These are phyloP conservation scores for Panus rudis DNA, from an alignment of 768 basidiomycete genomes.

Conservation along the genomic window DNA sequence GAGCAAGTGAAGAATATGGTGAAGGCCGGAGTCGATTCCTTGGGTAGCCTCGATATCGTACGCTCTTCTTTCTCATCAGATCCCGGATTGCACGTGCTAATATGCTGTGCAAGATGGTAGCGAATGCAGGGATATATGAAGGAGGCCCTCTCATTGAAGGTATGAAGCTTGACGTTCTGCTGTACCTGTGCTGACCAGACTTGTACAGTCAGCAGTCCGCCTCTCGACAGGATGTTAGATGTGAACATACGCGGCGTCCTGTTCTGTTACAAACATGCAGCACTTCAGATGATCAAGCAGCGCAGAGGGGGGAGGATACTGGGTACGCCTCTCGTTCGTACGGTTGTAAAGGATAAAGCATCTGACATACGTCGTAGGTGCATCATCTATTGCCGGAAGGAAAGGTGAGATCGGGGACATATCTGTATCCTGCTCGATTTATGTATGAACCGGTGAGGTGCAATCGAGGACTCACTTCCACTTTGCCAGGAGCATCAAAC, in stretches of 20 bases:
- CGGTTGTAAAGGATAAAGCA: not conserved
- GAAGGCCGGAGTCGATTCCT: constrained; percentile 15
- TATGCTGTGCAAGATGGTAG: constrained; percentile 16
- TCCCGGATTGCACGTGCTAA: not conserved
- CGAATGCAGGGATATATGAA: constrained; percentile 18
- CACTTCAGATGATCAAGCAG: constrained; percentile 33
- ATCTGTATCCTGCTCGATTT: not conserved
- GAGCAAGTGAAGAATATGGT: constrained; percentile 36
- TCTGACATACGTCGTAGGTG: constrained; percentile 8
- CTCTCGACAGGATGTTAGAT: constrained; percentile 19
- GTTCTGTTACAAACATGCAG: constrained; percentile 35
- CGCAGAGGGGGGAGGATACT: constrained; percentile 33
- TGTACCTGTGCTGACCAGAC: not conserved
- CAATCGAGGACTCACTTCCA: not conserved
- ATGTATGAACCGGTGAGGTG: no score
- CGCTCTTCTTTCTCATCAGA: constrained; percentile 11
- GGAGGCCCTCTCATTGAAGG: constrained; percentile 9
- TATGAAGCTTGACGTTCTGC: not conserved
- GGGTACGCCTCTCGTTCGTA: constrained; percentile 15
- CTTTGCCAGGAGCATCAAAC: not conserved
- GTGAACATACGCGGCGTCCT: constrained; percentile 29
- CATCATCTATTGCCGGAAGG: constrained; percentile 10
- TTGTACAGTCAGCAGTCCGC: constrained; percentile 2
- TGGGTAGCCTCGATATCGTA: constrained; percentile 44
- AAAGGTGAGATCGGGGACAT: constrained; percentile 9